phyloP scores from a whole-genome alignment of 2,329 filamentous ascomycete species.

The Aspergillus aculeatinus region DNA sequence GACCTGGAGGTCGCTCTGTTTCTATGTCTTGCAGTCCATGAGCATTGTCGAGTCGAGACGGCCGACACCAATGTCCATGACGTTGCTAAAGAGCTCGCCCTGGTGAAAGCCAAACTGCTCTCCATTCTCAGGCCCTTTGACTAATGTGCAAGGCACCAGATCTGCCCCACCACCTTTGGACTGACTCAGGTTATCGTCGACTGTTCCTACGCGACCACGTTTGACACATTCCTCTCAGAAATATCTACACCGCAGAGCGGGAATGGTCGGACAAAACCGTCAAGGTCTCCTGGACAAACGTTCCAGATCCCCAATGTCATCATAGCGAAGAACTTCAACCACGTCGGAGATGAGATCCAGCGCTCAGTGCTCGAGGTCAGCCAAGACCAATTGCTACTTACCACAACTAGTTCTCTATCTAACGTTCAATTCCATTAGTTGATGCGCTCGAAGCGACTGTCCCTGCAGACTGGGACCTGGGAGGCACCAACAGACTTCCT shows the following conservation, averaged over 20 bases:
- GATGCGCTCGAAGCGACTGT: conserved; percentile 74
- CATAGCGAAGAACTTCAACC: conserved; percentile 76
- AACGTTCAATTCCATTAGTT: conserved; percentile 56
- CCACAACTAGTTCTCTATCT: not conserved
- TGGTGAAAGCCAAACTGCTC: conserved; percentile 50
- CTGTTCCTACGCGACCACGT: conserved; percentile 69
- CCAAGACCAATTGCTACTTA: not conserved
- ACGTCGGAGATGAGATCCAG: conserved; percentile 72
- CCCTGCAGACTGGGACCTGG: conserved; percentile 71
- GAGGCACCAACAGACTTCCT: conserved; percentile 75
- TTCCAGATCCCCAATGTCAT: conserved; percentile 75
- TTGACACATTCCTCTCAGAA: conserved; percentile 75
- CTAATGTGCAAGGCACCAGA: conserved; percentile 43
- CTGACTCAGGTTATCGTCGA: conserved; percentile 68
- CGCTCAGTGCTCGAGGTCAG: conserved; percentile 68
- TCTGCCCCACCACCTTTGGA: conserved; percentile 69
- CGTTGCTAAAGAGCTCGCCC: conserved; percentile 69
- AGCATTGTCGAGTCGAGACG: conserved; percentile 87
- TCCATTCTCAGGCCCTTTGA: not conserved
- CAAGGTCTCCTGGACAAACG: conserved; percentile 23
- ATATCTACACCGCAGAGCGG: conserved; percentile 53
- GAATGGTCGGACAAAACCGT: not conserved
- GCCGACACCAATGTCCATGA: conserved; percentile 61
- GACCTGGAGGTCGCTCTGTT: conserved; percentile 86
- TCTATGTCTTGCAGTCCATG: conserved; percentile 74